Conservation (phyloP, 306 rosid genomes). For the Cicer bijugum region DNA sequence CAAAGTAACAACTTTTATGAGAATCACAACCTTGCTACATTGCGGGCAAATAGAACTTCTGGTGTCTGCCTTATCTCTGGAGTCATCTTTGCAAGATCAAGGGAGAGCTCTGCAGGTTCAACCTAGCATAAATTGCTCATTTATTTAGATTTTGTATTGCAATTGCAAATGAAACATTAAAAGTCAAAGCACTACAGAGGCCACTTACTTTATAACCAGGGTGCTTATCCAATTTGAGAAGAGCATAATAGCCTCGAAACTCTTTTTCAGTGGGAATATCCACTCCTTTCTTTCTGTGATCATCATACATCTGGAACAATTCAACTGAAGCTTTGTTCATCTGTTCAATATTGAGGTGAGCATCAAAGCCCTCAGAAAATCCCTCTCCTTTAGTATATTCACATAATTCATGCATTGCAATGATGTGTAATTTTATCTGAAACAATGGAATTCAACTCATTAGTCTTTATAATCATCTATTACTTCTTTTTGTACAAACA, state of each 20-base stretch:
- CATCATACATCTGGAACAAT: constrained; percentile 92
- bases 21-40: constrained; percentile 78
- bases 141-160: constrained; percentile 42
- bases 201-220: constrained; percentile 94
- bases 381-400: constrained; percentile 98
- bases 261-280: constrained; percentile 74
- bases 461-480: constrained; percentile 44
- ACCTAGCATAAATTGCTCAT: constrained; percentile 67
- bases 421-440: constrained; percentile 93
- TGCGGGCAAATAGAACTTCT: constrained; percentile 92
- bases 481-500: constrained; percentile 39
- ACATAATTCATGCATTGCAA: constrained; percentile 96
- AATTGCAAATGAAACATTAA: constrained; percentile 47
- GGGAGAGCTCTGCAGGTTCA: constrained; percentile 99
- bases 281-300: constrained; percentile 88
- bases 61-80: constrained; percentile 90
- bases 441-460: constrained; percentile 49
- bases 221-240: constrained; percentile 98
- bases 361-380: constrained; percentile 96
- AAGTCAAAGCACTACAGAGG: constrained; percentile 42
- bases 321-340: constrained; percentile 99
- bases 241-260: constrained; percentile 98
- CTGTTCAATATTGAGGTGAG: constrained; percentile 99
- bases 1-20: constrained; percentile 22
- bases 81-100: constrained; percentile 98